phyloP scores from a whole-genome alignment of 768 basidiomycete species.

The Lepiota subincarnata region DNA sequence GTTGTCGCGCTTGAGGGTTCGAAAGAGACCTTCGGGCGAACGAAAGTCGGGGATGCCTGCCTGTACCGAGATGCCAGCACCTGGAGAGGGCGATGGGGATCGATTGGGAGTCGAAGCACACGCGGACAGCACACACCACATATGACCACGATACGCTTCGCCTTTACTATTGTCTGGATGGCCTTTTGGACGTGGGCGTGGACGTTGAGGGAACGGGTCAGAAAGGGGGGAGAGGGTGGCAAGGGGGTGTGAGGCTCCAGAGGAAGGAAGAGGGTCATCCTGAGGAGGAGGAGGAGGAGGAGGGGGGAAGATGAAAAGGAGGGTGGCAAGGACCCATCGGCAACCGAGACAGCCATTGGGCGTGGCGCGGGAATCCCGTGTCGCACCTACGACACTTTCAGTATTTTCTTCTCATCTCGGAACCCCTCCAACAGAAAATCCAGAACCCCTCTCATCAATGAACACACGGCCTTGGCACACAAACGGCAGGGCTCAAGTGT shows the following conservation, averaged over 20 bases:
- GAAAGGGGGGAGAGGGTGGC: slow-evolving; percentile 53
- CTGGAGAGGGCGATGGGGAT: slow-evolving; percentile 31
- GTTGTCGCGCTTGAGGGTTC: slow-evolving; percentile 72
- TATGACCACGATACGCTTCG: slow-evolving; percentile 80
- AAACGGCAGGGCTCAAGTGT: too few relatives aligned
- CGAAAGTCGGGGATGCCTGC: slow-evolving; percentile 91
- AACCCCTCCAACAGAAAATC: neutral
- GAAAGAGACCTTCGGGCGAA: slow-evolving; percentile 76
- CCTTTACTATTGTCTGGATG: slow-evolving; percentile 68
- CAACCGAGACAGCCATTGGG: slow-evolving; percentile 8
- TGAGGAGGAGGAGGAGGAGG: slow-evolving; percentile 7
- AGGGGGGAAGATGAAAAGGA: slow-evolving; percentile 8
- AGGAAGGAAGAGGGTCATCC: slow-evolving; percentile 65
- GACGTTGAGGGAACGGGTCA: slow-evolving; percentile 43
- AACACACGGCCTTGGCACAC: too few relatives aligned
- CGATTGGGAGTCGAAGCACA: slow-evolving; percentile 11
- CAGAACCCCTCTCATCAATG: too few relatives aligned
- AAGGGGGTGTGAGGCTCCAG: slow-evolving; percentile 44
- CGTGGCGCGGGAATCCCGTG: slow-evolving; percentile 11
- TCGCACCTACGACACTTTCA: neutral
- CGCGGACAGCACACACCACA: slow-evolving; percentile 55
- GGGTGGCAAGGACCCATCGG: neutral
- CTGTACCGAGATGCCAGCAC: slow-evolving; percentile 84
- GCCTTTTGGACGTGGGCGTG: slow-evolving; percentile 46
- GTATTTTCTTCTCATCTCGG: neutral